A percentile compares a stretch with the other conserved stretches of the same genome.
Conservation (phyloP, 352 stramenopile species). For the Phytophthora hibernalis region DNA sequence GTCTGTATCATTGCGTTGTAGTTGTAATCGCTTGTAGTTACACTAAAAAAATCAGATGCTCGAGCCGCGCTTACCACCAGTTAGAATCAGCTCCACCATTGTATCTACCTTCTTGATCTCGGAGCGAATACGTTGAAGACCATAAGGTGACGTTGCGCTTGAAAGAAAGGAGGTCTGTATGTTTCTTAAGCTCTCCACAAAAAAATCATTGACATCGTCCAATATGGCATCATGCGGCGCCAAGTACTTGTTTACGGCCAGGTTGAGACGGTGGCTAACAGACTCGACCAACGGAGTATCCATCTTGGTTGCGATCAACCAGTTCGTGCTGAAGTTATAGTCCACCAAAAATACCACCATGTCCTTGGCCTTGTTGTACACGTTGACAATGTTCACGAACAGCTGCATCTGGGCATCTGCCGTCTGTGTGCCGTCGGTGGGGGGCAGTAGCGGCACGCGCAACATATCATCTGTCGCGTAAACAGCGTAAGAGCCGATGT, state of each 20-base stretch:
- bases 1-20: constrained; percentile 7
- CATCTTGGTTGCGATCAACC: constrained; percentile 10
- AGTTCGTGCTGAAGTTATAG: constrained; percentile 10
- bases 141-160: constrained; percentile 11
- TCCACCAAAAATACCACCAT: constrained; percentile 18
- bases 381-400: constrained; percentile 11
- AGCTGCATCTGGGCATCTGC: constrained; percentile 7
- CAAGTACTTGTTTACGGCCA: constrained; percentile 17
- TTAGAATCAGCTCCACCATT: constrained; percentile 2
- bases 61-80: constrained; percentile 1
- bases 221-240: constrained; percentile 1
- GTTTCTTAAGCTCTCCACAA: constrained; percentile 15
- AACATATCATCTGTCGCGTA: constrained; percentile 6
- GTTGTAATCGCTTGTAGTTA: neutral
- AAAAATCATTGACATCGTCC: constrained; percentile 1
- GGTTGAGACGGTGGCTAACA: constrained; percentile 4
- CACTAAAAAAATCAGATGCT: constrained; percentile 5
- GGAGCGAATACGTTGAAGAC: constrained; percentile 7
- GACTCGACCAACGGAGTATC: neutral
- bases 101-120: constrained; percentile 10
- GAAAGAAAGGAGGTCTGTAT: constrained; percentile 5
- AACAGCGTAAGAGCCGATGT: constrained; percentile 1
- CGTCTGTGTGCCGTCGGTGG: constrained; percentile 5
- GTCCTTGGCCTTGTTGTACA: constrained; percentile 12
- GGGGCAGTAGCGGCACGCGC: neutral